Base-by-base conservation (phyloP, 208 protist species). In the Acanthamoeba culbertsoni region DNA sequence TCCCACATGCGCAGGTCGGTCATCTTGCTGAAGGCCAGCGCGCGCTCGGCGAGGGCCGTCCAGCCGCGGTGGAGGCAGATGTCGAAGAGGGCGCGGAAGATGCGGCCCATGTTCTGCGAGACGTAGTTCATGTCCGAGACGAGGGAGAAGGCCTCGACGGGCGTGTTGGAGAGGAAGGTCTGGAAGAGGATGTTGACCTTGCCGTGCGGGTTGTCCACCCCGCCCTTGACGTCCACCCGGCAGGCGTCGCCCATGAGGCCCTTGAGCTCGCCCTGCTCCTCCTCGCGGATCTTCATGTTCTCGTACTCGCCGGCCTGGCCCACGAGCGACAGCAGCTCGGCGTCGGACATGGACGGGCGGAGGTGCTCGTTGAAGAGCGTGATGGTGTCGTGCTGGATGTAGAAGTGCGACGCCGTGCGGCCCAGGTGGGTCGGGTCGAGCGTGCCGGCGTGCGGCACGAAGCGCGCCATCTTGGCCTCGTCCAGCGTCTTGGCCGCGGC, bases 41-140 rank as follows among this genome's bases (percentile, higher is more conserved):
- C 97, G 46, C 45, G 57, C 42, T 35, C 88, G 57, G 18, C 92
- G 62, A 31, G 94, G 33, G 4, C 48, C 68, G 77, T 92, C 95
- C 95, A 97, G 31, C 95, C 93, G 20, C 77, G 95, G 92, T 99
- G 97, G 45, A 99, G 92, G 91, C 98, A 96, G 62, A 99, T 99
- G 95, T 99, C 99, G 95, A 99, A 99, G 0, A 99, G 96, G 18
- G 97, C 98, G 45, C 99, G 97, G 37, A 98, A 94, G 91, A 99
- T 99, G 88, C 99, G 96, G 37, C 68, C 62, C 37, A 84, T 86
- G 88, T 99, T 99, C 96, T 99, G 98, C 55, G 98, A 94, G 10
- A 99, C 96, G 96, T 99, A 99, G 86, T 98, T 96, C 71, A 96
- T 97, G 95, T 99, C 99, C 18, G 98, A 98, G 5, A 98, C 96